Base-by-base conservation (phyloP, 768 basidiomycete genomes). In the Panellus pusillus region DNA sequence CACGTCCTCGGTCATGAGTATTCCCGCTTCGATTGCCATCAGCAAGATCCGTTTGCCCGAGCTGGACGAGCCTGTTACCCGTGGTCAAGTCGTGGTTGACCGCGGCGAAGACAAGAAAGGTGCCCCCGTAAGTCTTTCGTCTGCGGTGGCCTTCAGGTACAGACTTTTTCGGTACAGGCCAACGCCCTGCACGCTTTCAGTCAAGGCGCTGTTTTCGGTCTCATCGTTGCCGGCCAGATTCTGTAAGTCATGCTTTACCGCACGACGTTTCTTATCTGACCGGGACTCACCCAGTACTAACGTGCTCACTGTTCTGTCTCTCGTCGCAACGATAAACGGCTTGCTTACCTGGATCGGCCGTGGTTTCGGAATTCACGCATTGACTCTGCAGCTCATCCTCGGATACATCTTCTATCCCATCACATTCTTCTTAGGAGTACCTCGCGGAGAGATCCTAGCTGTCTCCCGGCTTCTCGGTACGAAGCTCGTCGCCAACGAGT, bases 1-100 rank as follows among this genome's bases (percentile, higher is more conserved):
- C 62, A 94, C 93, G 2, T 87, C 93, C 6, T 92, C 91, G 8
- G 87, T 95, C 54, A 96, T 96, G 93, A 89, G 87, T 68, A 96
- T 97, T 56, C 94, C 94, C 17, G 94, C 93, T 0, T 93, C 92
- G 13, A 94, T 96, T 66, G 82, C 93, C 2, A 93, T 96, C 64
- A 89, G 86, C 66, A 96, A 96, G 72, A 76, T 95, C 63, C 89
- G 93, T 40, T 60, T 86, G 31, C 93, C 93, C 0, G 93, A 96
- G 72, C 68, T 77, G 24, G 93, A 93, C 17, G 89, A 89, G 60
- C 93, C 93, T 27, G 80, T 93, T 40, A 94, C 93, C 27, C 87
- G 89, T 31, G 93, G 93, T 12, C 81, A 74, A 31, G 80, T 94
- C 53, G 80, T 88, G 44, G 78, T 94, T 51, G 89, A 92, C 68